Conservation (phyloP, 225 moss, liverwort and hornwort genomes). For the Bryum argenteum region DNA sequence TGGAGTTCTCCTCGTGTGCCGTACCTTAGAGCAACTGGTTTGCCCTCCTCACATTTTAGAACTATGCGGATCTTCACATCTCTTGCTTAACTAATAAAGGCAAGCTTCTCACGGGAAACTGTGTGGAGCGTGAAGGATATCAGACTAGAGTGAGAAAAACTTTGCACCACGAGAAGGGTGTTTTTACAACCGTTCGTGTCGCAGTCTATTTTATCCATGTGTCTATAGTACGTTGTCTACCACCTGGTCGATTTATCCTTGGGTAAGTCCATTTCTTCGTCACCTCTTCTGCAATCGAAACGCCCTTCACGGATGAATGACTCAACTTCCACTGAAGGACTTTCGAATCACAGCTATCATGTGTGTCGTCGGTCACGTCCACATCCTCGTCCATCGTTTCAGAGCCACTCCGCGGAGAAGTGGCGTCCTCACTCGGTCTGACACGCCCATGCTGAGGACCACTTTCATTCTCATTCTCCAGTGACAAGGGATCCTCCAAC, state of each 20-base stretch:
- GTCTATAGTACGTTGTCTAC: slow-evolving; percentile 47
- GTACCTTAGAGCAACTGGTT: not conserved
- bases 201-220: slow-evolving; percentile 40
- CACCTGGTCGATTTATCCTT: slow-evolving; percentile 26
- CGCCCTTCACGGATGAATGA: slow-evolving; percentile 8
- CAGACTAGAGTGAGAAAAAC: not conserved
- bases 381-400: slow-evolving; percentile 25
- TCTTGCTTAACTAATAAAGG: not conserved
- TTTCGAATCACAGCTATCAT: slow-evolving; percentile 27
- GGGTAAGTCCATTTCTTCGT: slow-evolving; percentile 30
- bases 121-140: not conserved
- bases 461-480: slow-evolving; percentile 25
- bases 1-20: not conserved
- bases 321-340: slow-evolving; percentile 15
- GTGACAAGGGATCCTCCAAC: not conserved
- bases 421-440: not conserved
- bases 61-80: not conserved
- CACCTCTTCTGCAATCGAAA: slow-evolving; percentile 21
- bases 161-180: not conserved
- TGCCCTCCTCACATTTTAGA: not conserved
- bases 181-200: not conserved
- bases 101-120: not conserved
- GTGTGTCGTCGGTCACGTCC: slow-evolving; percentile 12
- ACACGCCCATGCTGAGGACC: slow-evolving; percentile 5
- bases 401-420: slow-evolving; percentile 20